A percentile compares a stretch with the other conserved stretches of the same genome.
Evolutionary conservation across 2,329 filamentous ascomycete species (phyloP).

Genomic region (Hansfordia pulvinata): DNA sequence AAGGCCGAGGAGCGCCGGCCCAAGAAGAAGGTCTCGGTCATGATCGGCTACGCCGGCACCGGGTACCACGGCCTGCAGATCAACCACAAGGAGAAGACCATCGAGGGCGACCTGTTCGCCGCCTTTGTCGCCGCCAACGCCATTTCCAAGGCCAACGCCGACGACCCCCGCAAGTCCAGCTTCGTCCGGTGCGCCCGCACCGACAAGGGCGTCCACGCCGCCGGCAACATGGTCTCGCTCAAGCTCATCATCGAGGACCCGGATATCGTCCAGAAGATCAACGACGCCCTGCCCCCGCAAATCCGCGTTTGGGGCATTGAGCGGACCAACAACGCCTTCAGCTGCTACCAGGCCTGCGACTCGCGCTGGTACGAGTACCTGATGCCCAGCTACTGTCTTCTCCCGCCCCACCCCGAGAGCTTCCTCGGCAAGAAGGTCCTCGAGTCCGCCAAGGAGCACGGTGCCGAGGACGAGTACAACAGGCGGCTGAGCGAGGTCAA

Average conservation of each 20-base stretch:
- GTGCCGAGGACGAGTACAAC: slow-evolving; percentile 54
- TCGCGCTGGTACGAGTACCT: slow-evolving; percentile 96
- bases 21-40: slow-evolving; percentile 90
- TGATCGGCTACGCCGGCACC: slow-evolving; percentile 91
- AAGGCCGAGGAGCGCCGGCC: slow-evolving; percentile 74
- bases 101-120: slow-evolving; percentile 87
- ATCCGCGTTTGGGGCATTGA: slow-evolving; percentile 94
- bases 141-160: slow-evolving; percentile 91
- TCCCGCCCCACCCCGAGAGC: slow-evolving; percentile 83
- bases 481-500: slow-evolving; percentile 63
- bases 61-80: slow-evolving; percentile 98
- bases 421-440: slow-evolving; percentile 73
- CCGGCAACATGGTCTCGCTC: slow-evolving; percentile 86
- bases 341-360: slow-evolving; percentile 88
- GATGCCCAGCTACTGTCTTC: slow-evolving; percentile 81
- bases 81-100: slow-evolving; percentile 70
- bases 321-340: slow-evolving; percentile 80
- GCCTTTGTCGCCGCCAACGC: slow-evolving; percentile 85
- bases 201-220: slow-evolving; percentile 94
- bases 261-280: slow-evolving; percentile 83
- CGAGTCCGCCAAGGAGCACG: slow-evolving; percentile 62
- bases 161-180: slow-evolving; percentile 92
- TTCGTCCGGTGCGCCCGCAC: slow-evolving; percentile 89
- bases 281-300: slow-evolving; percentile 68
- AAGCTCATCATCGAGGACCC: slow-evolving; percentile 93